Base-by-base conservation (phyloP, 352 stramenopile species). In the Phytophthora constricta region DNA sequence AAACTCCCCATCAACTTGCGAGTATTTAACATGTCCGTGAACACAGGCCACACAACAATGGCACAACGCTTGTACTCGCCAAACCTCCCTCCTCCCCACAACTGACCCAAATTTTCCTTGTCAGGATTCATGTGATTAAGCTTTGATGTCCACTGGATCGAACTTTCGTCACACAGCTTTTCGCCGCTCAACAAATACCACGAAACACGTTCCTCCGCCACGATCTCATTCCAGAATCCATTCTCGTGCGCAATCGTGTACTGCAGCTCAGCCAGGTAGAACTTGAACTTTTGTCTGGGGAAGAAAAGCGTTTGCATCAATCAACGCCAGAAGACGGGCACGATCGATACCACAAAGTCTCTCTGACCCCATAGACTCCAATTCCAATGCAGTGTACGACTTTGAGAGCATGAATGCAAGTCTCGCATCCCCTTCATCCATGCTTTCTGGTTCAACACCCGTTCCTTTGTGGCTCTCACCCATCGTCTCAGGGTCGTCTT, bases 51-150 rank as follows among this genome's bases (percentile, higher is more conserved):
- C 60, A 48, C 58, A 3, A 51, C 60, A 27, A 62, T 19, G 8
- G 19, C 50, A 8, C 22, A 57, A 14, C 43, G 47, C 17, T 56
- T 45, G 11, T 26, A 28, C 5, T 33, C 13, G 8, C 17, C 17
- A 26, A 26, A n/a, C 26, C 16, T 16, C 22, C 34, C 19, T 22
- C n/a, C 49, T 1, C 27, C 10, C 34, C 48, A 60, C 26, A 66
- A 43, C 33, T 51, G 41, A 17, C 5, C 28, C 13, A 62, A 34
- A 14, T 37, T n/a, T 22, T 42, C 27, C 26, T 51, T 50, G 33
- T 68, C 60, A 45, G 49, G 48, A 33, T 66, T 66, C 9, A 66
- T 16, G 19, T 54, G 31, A 16, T 66, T 54, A 3, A 60, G 28
- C n/a, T n/a, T n/a, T n/a, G n/a, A n/a, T n/a, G n/a, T 45, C 23